Evolutionary conservation across 2,329 filamentous ascomycete species (phyloP).

Genomic region (Sporothrix dimorphospora): DNA sequence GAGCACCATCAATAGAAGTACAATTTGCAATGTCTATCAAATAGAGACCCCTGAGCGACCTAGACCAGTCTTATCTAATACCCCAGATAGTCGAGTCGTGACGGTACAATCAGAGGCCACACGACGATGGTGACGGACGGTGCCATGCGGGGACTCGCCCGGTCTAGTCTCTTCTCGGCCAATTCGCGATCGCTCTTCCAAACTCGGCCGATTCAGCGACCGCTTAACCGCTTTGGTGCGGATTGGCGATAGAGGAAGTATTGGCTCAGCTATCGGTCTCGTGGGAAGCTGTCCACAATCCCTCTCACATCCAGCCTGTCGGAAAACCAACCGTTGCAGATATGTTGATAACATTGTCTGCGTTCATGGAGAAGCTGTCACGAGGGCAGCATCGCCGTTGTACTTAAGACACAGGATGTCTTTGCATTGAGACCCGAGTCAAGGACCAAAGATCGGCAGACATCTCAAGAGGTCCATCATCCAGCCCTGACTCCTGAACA

Average conservation of each 20-base stretch:
- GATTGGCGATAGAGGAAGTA: neutral
- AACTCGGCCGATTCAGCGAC: neutral
- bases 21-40: too few relatives aligned
- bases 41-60: too few relatives aligned
- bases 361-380: neutral
- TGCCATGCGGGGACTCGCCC: neutral
- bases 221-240: conserved; percentile 1
- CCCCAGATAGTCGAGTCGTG: too few relatives aligned
- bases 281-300: neutral
- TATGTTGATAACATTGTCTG: neutral
- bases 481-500: too few relatives aligned
- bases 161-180: neutral
- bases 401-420: neutral
- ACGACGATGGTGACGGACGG: neutral
- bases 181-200: conserved; percentile 1
- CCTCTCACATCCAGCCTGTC: neutral
- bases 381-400: neutral
- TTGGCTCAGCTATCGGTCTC: conserved; percentile 3
- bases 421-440: neutral
- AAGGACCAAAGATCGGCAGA: neutral
- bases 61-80: neutral
- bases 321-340: neutral
- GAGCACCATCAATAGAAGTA: too few relatives aligned
- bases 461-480: neutral
- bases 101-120: too few relatives aligned